Evolutionary conservation across 768 basidiomycete genomes (phyloP).

Genomic region (Hericium coralloides): DNA sequence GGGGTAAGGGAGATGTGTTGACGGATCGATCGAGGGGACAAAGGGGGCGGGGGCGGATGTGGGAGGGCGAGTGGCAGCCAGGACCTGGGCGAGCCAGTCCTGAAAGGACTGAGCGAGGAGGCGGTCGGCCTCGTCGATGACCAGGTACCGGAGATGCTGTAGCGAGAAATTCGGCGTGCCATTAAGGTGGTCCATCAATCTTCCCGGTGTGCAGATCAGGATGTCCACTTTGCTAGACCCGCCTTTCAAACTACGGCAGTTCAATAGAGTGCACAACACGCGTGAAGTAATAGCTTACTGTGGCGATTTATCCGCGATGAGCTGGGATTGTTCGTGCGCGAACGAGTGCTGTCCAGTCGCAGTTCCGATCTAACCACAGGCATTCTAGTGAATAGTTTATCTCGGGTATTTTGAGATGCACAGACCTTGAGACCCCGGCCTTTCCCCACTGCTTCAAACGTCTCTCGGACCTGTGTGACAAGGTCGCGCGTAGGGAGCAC

Average conservation of each 20-base stretch:
- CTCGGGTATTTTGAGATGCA: too few species aligned
- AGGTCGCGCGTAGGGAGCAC: slow-evolving; percentile 93
- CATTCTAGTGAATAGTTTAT: too few species aligned
- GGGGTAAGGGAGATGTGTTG: slow-evolving; percentile 19
- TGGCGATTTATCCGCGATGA: slow-evolving; percentile 52
- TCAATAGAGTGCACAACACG: not conserved
- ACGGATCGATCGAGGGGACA: not conserved
- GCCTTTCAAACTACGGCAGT: slow-evolving; percentile 49
- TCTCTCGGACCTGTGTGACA: slow-evolving; percentile 87
- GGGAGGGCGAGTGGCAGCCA: slow-evolving; percentile 55
- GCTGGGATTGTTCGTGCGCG: slow-evolving; percentile 76
- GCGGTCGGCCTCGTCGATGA: slow-evolving; percentile 98
- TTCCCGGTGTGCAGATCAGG: slow-evolving; percentile 90
- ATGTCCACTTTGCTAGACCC: slow-evolving; percentile 92
- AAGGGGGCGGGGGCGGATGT: not conserved
- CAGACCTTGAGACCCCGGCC: slow-evolving; percentile 81
- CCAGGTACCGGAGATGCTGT: slow-evolving; percentile 91
- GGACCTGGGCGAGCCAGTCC: slow-evolving; percentile 83
- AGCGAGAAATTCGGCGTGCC: slow-evolving; percentile 85
- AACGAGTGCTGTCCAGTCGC: slow-evolving; percentile 95
- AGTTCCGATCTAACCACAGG: slow-evolving; percentile 44
- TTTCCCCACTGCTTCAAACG: slow-evolving; percentile 75
- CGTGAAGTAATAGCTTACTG: slow-evolving; percentile 30
- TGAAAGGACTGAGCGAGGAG: slow-evolving; percentile 93
- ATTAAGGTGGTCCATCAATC: slow-evolving; percentile 88